Evolutionary conservation across 2,329 filamentous ascomycete genomes (phyloP).

Genomic region (Aspergillus sp.): DNA sequence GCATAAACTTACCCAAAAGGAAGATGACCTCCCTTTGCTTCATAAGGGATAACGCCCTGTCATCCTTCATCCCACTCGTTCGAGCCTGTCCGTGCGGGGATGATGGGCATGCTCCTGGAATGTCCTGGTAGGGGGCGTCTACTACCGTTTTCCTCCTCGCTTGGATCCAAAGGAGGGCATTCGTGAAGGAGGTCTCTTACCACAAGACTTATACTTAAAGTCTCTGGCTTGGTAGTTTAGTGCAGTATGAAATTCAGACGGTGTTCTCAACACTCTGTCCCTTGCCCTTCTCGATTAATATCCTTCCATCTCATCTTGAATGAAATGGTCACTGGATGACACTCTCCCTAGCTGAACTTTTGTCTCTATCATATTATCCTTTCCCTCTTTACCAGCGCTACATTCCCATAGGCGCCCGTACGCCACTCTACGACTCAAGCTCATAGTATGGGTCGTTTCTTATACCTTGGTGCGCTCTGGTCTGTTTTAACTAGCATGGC

Average conservation of each 20-base stretch:
- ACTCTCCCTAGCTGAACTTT: neutral
- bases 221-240: too few species aligned
- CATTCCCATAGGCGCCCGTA: too few species aligned
- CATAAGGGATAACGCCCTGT: neutral
- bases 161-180: neutral
- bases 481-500: neutral
- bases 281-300: neutral
- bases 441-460: neutral
- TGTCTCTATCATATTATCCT: neutral
- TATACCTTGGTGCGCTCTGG: neutral
- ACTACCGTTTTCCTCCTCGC: neutral
- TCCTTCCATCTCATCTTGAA: neutral
- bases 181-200: neutral
- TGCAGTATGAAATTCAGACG: too few species aligned
- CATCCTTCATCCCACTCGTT: neutral
- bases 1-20: slow-evolving; percentile 31
- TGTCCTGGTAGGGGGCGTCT: neutral
- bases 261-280: too few species aligned
- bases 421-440: too few species aligned
- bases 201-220: neutral
- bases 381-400: too few species aligned
- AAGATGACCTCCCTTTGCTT: slow-evolving; percentile 21
- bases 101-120: neutral
- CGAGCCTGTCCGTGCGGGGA: neutral
- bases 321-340: neutral